Evolutionary conservation across 495 filamentous ascomycete genomes (phyloP).

Genomic region (Melanomma pulvis-pyrius): DNA sequence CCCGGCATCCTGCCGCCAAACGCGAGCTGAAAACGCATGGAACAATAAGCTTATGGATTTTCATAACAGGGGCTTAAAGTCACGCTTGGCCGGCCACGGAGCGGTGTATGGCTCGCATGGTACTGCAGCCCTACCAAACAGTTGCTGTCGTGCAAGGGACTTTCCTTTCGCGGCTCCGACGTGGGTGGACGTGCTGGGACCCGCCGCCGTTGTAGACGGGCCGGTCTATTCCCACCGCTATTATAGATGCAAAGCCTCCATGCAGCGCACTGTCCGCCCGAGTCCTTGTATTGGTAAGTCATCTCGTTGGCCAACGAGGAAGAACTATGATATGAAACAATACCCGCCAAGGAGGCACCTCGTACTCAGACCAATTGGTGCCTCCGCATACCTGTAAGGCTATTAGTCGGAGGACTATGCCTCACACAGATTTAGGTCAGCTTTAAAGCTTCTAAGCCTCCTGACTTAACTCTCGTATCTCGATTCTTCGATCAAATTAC

Average conservation of each 20-base stretch:
- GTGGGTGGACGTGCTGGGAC: neutral
- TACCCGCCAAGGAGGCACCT: conserved; percentile 14
- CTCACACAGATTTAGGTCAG: conserved; percentile 1
- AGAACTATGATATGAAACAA: conserved; percentile 21
- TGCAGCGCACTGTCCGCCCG: conserved; percentile 26
- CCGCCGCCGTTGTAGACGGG: neutral
- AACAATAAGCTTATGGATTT: conserved; percentile 38
- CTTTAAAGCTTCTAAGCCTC: conserved; percentile 18
- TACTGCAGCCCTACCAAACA: conserved; percentile 28
- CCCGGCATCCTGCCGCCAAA: neutral
- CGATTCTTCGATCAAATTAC: conserved; percentile 5
- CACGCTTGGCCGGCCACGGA: conserved; percentile 11
- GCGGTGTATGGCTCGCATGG: conserved; percentile 28
- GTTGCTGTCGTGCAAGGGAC: conserved; percentile 5
- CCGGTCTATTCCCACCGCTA: conserved; percentile 22
- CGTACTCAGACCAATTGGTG: conserved; percentile 5
- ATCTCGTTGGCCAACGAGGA: neutral
- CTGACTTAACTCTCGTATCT: neutral
- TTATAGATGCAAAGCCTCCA: conserved; percentile 21
- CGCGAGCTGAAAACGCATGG: conserved; percentile 20
- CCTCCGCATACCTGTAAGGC: neutral
- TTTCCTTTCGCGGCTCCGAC: conserved; percentile 2
- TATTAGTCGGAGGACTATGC: neutral
- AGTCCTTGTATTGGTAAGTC: neutral
- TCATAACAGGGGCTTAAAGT: conserved; percentile 12